Base-by-base conservation (phyloP, 2,329 filamentous ascomycete species). In the Chrysoporthe puriensis region DNA sequence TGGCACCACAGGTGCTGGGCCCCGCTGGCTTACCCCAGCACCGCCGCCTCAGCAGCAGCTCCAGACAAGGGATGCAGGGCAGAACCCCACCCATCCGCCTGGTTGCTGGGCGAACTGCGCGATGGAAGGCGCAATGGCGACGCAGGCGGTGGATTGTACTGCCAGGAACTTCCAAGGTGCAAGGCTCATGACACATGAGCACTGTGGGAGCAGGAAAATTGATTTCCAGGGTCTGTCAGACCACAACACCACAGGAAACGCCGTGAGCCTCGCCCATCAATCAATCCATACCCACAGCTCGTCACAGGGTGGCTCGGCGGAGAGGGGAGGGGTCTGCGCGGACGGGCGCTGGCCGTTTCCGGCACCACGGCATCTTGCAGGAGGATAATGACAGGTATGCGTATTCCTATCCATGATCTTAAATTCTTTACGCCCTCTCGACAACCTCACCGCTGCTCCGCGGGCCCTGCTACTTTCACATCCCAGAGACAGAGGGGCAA, bases 31-130 rank as follows among this genome's bases (percentile, higher is more conserved):
- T 26, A 26, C 26, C 26, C 26, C 26, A 26, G 26, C 21, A 8
- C 50, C 32, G 16, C 8, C 50, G 11, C 4, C n/a, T 34, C 46
- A 50, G 46, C 18, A 32, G 6, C 21, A 34, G 50, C 50, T 32
- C 58, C 52, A 62, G 43, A 57, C 66, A 65, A 54, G 66, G 62
- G 57, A 61, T 61, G 43, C 59, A 61, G 42, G 11, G 43, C 59
- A 32, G 6, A 60, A 44, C 36, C 36, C 59, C 57, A 58, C 66
- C 54, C 62, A 34, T 64, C 66, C n/a, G 34, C 56, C 46, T 48
- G n/a, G 62, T 58, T 58, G 62, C 52, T 64, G 13, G 62, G 43
- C 9, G 34, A 46, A 58, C 52, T 26, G 40, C 21, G 7, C n/a
- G 42, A 50, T 46, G 52, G 34, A 54, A 54, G 50, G 50, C 21